Evolutionary conservation across 2,329 filamentous ascomycete species (phyloP).

Genomic region (Fusarium ambrosium): DNA sequence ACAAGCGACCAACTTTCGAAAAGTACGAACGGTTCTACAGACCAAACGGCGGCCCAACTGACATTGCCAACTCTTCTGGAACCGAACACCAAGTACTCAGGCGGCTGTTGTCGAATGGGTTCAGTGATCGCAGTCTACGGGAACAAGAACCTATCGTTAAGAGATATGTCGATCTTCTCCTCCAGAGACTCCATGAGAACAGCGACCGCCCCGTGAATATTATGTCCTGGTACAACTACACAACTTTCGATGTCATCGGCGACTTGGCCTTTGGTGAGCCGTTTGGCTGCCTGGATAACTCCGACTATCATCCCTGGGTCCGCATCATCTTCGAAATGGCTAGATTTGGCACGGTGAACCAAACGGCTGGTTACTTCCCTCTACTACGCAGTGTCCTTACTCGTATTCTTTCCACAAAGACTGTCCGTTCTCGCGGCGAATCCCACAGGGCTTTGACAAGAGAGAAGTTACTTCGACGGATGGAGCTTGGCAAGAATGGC

Average conservation of each 20-base stretch:
- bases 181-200: neutral
- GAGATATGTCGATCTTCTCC: constrained; percentile 55
- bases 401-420: neutral
- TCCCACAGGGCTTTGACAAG: neutral
- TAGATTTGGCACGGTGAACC: neutral
- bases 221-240: constrained; percentile 46
- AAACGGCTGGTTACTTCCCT: neutral
- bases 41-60: neutral
- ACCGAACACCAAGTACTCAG: neutral
- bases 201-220: constrained; percentile 39
- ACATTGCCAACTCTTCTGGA: neutral
- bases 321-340: constrained; percentile 5
- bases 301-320: constrained; percentile 43
- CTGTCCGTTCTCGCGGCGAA: neutral
- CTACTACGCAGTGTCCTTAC: neutral
- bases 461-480: neutral
- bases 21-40: neutral
- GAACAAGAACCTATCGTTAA: constrained; percentile 49
- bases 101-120: neutral
- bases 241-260: constrained; percentile 50
- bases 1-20: neutral
- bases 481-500: neutral
- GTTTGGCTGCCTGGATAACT: constrained; percentile 41
- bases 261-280: constrained; percentile 47
- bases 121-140: neutral